Evolutionary conservation across 2,329 filamentous ascomycete species (phyloP), one percentile per base, ranked within the genome.

Genomic region (Colletotrichum higginsianum): DNA sequence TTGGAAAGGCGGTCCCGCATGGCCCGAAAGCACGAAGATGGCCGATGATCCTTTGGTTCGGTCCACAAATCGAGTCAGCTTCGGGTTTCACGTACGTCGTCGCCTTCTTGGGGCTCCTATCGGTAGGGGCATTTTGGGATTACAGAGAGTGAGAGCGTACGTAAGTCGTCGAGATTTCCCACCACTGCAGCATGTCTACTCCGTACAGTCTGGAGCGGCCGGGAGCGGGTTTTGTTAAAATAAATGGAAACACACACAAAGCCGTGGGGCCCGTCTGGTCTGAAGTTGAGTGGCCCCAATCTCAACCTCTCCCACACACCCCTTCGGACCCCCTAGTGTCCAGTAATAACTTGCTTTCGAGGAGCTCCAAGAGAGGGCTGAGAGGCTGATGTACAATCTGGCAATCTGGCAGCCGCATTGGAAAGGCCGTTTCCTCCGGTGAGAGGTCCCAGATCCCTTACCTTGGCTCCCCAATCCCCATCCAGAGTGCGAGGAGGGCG

Each of bases 61-160:
- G 16, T 53, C 53, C 65, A 68, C 65, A 58, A 49, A 72, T 72
- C 58, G 69, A 72, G 69, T 72, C 69, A 69, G 53, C 67, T 16
- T 55, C n/a, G 46, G 21, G 69, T 63, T 71, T 71, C 65, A 71
- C 68, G 53, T 71, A 58, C 58, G 23, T 8, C 46, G 52, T 63
- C 69, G 40, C 12, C 30, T 53, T 38, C 38, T 47, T 23, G 47
- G 21, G 38, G 55, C 21, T 7, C 23, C n/a, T 38, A 23, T 13
- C 4, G 9, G 7, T 3, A 23, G 18, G 15, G 12, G 38, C n/a
- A 18, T 47, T 26, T 47, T 50, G 26, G 55, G 55, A 18, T 16
- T 30, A 6, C 26, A 12, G 8, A 47, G 4, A 44, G 55, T 26
- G 23, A 42, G 18, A 23, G 46, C 18, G 30, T 50, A 61, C 38